A percentile compares a stretch with the other conserved stretches of the same genome.
Conservation (phyloP, 2,329 filamentous ascomycete genomes). For the Microsporum audouinii region DNA sequence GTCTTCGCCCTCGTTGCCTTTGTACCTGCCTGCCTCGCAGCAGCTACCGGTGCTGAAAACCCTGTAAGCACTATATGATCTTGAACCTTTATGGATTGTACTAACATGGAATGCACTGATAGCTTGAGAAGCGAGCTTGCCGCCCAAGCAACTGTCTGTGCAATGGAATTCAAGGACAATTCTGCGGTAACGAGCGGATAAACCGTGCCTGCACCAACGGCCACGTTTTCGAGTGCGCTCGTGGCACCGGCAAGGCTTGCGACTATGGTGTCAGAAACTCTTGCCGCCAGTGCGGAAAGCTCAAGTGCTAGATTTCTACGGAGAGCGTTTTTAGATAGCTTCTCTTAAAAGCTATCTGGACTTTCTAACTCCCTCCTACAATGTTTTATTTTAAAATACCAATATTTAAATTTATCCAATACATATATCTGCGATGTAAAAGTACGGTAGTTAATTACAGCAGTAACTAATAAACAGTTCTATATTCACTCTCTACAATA, state of each 20-base stretch:
- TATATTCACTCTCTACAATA: too few relatives aligned
- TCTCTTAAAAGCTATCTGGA: not conserved
- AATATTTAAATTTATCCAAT: too few relatives aligned
- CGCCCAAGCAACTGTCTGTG: conserved; percentile 13
- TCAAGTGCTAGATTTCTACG: conserved; percentile 11
- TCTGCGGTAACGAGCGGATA: conserved; percentile 14
- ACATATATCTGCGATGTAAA: too few relatives aligned
- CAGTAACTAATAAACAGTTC: too few relatives aligned
- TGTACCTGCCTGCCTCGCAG: not conserved
- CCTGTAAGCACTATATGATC: not conserved
- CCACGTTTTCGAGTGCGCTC: conserved; percentile 15
- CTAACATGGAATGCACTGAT: not conserved
- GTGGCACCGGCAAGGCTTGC: conserved; percentile 11
- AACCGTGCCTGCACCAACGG: conserved; percentile 12
- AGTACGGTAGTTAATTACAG: too few relatives aligned
- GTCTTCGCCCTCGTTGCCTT: not conserved
- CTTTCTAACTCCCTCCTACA: too few relatives aligned
- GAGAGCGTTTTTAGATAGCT: not conserved
- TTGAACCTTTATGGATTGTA: not conserved
- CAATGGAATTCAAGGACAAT: conserved; percentile 14
- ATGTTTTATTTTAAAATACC: too few relatives aligned
- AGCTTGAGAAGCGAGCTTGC: conserved; percentile 13
- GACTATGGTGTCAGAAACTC: conserved; percentile 14
- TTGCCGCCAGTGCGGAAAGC: conserved; percentile 13
- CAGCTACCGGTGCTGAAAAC: not conserved